phyloP scores from a whole-genome alignment of 2,329 filamentous ascomycete genomes.

The Penicillium sclerotiorum region DNA sequence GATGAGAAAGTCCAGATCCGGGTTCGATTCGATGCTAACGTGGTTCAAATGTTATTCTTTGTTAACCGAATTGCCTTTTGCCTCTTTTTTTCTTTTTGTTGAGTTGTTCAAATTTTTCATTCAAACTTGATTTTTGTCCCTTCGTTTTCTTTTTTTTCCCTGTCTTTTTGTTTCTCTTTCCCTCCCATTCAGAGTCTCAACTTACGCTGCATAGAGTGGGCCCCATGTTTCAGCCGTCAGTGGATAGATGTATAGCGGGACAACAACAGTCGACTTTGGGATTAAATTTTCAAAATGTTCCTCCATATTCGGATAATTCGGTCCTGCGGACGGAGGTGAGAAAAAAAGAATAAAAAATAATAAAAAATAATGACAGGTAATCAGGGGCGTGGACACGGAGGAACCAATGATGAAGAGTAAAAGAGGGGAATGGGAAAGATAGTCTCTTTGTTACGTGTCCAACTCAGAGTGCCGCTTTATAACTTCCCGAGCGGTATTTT shows the following conservation, averaged over 20 bases:
- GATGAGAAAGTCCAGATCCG: background rate
- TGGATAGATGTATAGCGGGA: slow-evolving; percentile 6
- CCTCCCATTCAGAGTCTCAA: background rate
- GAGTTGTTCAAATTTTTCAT: background rate
- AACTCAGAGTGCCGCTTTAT: background rate
- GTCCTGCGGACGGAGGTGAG: too few species aligned
- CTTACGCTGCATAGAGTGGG: slow-evolving; percentile 8
- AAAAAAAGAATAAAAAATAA: background rate
- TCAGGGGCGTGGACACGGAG: background rate
- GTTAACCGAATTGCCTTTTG: background rate
- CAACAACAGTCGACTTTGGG: slow-evolving; percentile 4
- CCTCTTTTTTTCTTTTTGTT: background rate
- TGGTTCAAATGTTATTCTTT: background rate
- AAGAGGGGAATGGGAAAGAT: background rate
- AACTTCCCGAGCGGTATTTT: background rate
- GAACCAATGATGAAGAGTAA: background rate
- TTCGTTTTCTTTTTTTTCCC: background rate
- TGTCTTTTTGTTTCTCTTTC: background rate
- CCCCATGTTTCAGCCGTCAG: slow-evolving; percentile 4
- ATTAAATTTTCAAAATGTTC: background rate
- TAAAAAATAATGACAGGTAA: background rate
- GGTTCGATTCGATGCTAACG: slow-evolving; percentile 2
- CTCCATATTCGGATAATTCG: background rate
- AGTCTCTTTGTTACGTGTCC: background rate
- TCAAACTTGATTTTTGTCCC: background rate